These are phyloP conservation scores for Diplotaxis tenuifolia DNA, from an alignment of 345 rosid genomes.

Conservation along the genomic window DNA sequence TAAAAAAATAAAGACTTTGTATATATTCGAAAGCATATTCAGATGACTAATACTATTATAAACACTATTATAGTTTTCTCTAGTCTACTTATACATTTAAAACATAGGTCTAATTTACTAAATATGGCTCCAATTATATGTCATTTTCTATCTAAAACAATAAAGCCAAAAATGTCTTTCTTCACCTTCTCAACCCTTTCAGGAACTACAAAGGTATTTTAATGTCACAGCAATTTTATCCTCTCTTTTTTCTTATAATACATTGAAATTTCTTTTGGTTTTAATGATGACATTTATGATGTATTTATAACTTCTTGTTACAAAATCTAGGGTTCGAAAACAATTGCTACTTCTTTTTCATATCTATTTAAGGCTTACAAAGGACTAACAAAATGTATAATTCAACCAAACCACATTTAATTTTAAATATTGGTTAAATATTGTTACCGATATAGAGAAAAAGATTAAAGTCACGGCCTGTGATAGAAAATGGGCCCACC, in stretches of 20 bases:
- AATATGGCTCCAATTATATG: neutral
- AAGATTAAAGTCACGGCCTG: neutral
- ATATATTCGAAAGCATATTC: too few relatives aligned
- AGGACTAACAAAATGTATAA: neutral
- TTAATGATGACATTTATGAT: neutral
- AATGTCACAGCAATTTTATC: neutral
- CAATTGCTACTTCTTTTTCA: neutral
- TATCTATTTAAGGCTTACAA: neutral
- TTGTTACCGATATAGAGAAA: neutral
- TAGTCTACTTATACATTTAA: neutral
- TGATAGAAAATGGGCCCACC: slow-evolving; percentile 9
- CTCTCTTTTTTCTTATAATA: neutral
- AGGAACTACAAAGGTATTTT: neutral
- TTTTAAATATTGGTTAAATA: neutral
- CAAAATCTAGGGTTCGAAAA: neutral
- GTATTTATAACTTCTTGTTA: neutral
- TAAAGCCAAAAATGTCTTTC: neutral
- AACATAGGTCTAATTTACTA: neutral
- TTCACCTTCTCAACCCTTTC: neutral
- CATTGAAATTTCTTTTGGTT: neutral
- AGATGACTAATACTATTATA: neutral
- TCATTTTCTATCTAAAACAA: neutral
- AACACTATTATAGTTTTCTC: neutral
- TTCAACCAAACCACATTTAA: neutral
- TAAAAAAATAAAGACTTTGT: too few relatives aligned